Base-by-base conservation (phyloP, 495 filamentous ascomycete species). In the Penicillium steckii region DNA sequence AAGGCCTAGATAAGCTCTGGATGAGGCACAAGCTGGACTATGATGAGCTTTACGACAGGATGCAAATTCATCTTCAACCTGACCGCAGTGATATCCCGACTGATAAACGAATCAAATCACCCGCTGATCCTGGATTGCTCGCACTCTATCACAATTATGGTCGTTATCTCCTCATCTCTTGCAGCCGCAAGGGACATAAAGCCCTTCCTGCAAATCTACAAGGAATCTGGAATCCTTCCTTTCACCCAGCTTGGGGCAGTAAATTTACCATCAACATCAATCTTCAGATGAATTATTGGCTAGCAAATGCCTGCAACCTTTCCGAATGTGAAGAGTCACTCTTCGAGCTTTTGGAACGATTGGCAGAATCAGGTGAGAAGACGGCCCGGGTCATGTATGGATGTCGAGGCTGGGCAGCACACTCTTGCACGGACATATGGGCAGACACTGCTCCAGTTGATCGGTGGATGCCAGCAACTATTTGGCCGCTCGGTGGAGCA, bases 231-330 rank as follows among this genome's bases (percentile, higher is more conserved):
- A 83, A 84, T 43, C 59, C 70, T 13, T 66, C 67, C 22, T 79
- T 75, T 48, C 59, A 60, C 41, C 73, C 78, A 0, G 64, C 77
- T 12, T 85, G 79, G 80, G 75, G 74, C 17, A 70, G 71, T 43
- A 81, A 78, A 45, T 84, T 73, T 59, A 84, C 80, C 3, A 77
- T 78, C 44, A 84, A 84, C 53, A 76, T 82, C 62, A 84, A 85
- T 44, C 66, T 74, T 0, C 69, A 84, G 60, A 85, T 84, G 80
- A 85, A 84, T 65, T 83, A 84, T 60, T 83, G 80, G 80, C 71
- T 68, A 2, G 70, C 75, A 13, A 66, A 71, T 38, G 38, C 69
- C 9, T 78, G 70, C 17, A 80, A 81, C 49, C 38, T 71, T 3
- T 56, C 60, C 0, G 66, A 69, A 48, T 71, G 68, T 25, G 66